Evolutionary conservation across 495 filamentous ascomycete species (phyloP).

Genomic region (Penicillium cataractarum): DNA sequence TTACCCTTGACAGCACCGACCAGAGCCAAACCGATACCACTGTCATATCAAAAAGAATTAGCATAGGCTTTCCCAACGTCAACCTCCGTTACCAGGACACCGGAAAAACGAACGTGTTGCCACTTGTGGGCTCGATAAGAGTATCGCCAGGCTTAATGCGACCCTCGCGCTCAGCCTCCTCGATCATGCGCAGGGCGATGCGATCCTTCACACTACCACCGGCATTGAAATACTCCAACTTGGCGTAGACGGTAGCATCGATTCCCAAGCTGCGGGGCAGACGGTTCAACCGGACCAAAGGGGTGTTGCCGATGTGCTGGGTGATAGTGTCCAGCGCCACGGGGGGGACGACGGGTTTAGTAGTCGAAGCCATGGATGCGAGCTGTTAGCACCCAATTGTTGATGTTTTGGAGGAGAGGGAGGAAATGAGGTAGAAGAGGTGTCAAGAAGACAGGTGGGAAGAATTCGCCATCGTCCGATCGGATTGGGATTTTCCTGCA

Average conservation of each 20-base stretch:
- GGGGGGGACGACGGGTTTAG: conserved; percentile 54
- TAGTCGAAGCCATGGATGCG: conserved; percentile 27
- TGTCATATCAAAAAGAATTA: conserved; percentile 26
- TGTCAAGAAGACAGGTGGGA: conserved; percentile 1
- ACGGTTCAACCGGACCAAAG: conserved; percentile 87
- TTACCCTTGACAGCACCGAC: conserved; percentile 89
- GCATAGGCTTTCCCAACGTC: not conserved
- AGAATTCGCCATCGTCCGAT: conserved; percentile 20
- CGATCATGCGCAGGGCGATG: conserved; percentile 96
- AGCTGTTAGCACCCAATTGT: not conserved
- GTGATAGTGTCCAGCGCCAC: conserved; percentile 61
- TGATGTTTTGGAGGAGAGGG: not conserved
- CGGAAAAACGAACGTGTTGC: conserved; percentile 74
- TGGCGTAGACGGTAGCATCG: conserved; percentile 88
- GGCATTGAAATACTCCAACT: conserved; percentile 96
- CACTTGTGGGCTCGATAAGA: conserved; percentile 95
- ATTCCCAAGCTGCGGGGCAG: conserved; percentile 90
- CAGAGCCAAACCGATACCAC: conserved; percentile 91
- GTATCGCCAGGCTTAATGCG: conserved; percentile 97
- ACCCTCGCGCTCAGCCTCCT: conserved; percentile 87
- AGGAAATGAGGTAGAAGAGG: not conserved
- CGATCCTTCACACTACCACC: conserved; percentile 98
- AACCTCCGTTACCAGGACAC: not conserved
- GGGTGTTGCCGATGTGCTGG: conserved; percentile 89
- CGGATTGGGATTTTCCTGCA: conserved; percentile 10